These are phyloP conservation scores for Aeschynomene evenia DNA, from an alignment of 306 rosid species.

Conservation along the genomic window DNA sequence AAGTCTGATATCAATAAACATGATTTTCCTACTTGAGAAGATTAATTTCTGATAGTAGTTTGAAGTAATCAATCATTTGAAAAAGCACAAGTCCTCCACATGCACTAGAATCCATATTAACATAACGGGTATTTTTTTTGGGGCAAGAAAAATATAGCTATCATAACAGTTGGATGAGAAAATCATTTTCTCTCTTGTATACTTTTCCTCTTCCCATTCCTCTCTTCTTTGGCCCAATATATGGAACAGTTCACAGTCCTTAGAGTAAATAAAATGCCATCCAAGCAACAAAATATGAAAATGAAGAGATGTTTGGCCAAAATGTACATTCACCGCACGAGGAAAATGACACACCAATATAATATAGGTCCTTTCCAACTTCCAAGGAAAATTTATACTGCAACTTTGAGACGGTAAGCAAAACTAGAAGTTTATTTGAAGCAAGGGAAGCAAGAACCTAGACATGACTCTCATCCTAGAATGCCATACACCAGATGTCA, in stretches of 20 bases:
- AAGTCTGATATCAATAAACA: not conserved
- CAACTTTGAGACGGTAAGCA: slow-evolving; percentile 9
- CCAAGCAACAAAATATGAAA: not conserved
- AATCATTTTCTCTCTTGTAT: slow-evolving; percentile 4
- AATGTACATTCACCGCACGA: not conserved
- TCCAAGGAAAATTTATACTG: slow-evolving; percentile 2
- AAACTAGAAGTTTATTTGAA: not conserved
- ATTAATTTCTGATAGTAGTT: not conserved
- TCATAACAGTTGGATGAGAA: not conserved
- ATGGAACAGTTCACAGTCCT: slow-evolving; percentile 5
- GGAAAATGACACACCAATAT: not conserved
- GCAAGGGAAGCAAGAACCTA: slow-evolving; percentile 26
- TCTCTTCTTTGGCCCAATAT: not conserved
- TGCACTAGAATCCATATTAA: not conserved
- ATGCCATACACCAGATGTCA: slow-evolving; percentile 1
- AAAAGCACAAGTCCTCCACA: not conserved
- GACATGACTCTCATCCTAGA: slow-evolving; percentile 14
- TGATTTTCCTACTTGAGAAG: not conserved
- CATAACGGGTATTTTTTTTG: not conserved
- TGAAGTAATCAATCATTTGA: not conserved
- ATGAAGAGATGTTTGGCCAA: not conserved
- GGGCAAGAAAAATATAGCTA: not conserved
- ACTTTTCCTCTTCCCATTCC: not conserved
- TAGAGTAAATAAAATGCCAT: not conserved
- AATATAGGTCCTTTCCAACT: not conserved